Evolutionary conservation across 2,329 filamentous ascomycete species (phyloP).

Genomic region (Canariomyces notabilis): DNA sequence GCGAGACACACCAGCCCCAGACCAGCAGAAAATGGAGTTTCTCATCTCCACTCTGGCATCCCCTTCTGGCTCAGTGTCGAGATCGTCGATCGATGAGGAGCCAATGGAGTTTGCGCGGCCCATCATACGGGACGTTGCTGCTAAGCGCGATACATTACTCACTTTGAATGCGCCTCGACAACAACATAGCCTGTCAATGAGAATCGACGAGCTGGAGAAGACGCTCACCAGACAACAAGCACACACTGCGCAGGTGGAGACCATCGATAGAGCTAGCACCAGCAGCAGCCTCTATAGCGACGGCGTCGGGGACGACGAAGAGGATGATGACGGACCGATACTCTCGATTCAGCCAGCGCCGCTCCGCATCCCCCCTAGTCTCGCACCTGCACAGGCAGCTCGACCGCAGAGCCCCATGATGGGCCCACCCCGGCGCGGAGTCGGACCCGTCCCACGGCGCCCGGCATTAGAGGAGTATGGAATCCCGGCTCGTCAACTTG

Average conservation of each 20-base stretch:
- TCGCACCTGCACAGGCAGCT: background rate
- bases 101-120: constrained; percentile 31
- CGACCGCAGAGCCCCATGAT: constrained; percentile 18
- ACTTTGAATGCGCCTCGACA: constrained; percentile 42
- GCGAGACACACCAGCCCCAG: constrained; percentile 8
- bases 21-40: constrained; percentile 26
- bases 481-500: constrained; percentile 11
- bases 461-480: constrained; percentile 24
- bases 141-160: constrained; percentile 48
- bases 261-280: constrained; percentile 15
- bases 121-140: constrained; percentile 43
- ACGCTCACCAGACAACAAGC: constrained; percentile 25
- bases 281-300: constrained; percentile 25
- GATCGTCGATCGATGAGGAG: constrained; percentile 34
- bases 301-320: constrained; percentile 7
- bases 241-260: background rate
- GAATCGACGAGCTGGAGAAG: constrained; percentile 39
- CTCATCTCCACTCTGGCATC: constrained; percentile 35
- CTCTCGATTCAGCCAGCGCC: constrained; percentile 22
- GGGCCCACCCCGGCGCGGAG: constrained; percentile 8
- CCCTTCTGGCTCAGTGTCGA: constrained; percentile 37
- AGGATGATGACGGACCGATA: constrained; percentile 21
- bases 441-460: constrained; percentile 18
- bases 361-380: constrained; percentile 11
- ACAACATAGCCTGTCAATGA: constrained; percentile 45